Percentiles rank a stretch among this genome's conserved stretches.
phyloP scores from a whole-genome alignment of 1,284 basidiomycete species.

The Heliocybe sulcata region DNA sequence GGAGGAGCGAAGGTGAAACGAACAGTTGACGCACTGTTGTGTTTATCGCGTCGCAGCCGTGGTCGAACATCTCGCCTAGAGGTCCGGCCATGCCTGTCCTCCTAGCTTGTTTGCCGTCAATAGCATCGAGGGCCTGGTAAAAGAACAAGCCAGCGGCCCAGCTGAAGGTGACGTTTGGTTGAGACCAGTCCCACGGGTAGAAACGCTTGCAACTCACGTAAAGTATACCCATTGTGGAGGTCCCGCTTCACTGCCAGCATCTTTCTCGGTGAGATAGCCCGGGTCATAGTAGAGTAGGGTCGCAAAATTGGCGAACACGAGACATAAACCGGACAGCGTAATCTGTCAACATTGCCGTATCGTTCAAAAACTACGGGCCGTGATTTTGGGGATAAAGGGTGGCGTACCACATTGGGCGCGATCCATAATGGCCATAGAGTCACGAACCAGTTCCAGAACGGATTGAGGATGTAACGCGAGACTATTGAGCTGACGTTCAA shows the following conservation, averaged over 20 bases:
- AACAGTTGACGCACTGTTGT: conserved; percentile 61
- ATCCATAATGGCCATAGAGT: conserved; percentile 82
- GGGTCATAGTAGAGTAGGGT: conserved; percentile 84
- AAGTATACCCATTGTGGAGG: conserved; percentile 84
- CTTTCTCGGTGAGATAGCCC: conserved; percentile 60
- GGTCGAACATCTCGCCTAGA: conserved; percentile 95
- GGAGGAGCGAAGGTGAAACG: background rate
- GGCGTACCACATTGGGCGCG: conserved; percentile 85
- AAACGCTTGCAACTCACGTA: conserved; percentile 43
- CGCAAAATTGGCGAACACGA: conserved; percentile 81
- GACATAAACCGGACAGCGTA: conserved; percentile 74
- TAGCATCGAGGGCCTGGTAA: conserved; percentile 88
- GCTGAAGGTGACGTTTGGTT: conserved; percentile 27
- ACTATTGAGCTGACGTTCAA: conserved; percentile 52
- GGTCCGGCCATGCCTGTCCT: conserved; percentile 95
- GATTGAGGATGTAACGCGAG: conserved; percentile 78
- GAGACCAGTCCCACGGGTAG: conserved; percentile 3
- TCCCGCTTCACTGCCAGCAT: conserved; percentile 35
- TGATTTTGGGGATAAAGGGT: background rate
- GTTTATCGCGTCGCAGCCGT: conserved; percentile 94
- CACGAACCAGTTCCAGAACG: conserved; percentile 95
- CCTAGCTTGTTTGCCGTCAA: conserved; percentile 93
- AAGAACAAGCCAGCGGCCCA: conserved; percentile 88
- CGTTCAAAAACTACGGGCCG: background rate
- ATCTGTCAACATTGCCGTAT: conserved; percentile 40